phyloP scores from a whole-genome alignment of 164 flowering plant genomes.

The Santalum album region DNA sequence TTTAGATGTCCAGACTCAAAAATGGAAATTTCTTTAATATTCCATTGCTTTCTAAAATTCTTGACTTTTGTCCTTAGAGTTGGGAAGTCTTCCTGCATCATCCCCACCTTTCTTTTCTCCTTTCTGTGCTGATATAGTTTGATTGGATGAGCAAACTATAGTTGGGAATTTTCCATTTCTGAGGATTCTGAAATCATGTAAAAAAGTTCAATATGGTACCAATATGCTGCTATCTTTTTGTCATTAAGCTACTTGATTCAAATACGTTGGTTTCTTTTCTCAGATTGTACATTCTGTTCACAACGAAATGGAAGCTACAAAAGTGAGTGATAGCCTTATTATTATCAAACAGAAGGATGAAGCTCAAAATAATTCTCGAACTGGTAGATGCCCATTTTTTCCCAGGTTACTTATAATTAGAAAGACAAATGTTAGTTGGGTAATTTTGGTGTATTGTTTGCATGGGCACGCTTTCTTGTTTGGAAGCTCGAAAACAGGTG shows the following conservation, averaged over 20 bases:
- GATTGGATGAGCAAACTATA: too few species aligned
- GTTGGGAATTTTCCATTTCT: too few species aligned
- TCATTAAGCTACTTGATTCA: neutral
- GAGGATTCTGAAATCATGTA: too few species aligned
- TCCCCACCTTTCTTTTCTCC: too few species aligned
- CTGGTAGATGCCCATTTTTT: slow-evolving; percentile 18
- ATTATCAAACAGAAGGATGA: slow-evolving; percentile 23
- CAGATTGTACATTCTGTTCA: slow-evolving; percentile 41
- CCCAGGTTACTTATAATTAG: neutral
- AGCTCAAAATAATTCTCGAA: slow-evolving; percentile 8
- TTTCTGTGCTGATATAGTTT: too few species aligned
- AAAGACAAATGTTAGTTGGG: neutral
- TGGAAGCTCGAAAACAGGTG: slow-evolving; percentile 27
- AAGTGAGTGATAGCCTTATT: slow-evolving; percentile 27
- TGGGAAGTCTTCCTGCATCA: too few species aligned
- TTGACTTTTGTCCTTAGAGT: too few species aligned
- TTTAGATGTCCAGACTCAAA: too few species aligned
- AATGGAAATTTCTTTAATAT: too few species aligned
- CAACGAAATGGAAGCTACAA: slow-evolving; percentile 17
- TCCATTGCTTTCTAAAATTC: too few species aligned
- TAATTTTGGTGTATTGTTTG: slow-evolving; percentile 1
- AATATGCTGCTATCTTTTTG: neutral
- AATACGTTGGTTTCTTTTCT: neutral
- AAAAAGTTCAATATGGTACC: neutral
- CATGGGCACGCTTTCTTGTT: slow-evolving; percentile 8